Evolutionary conservation across 1,284 basidiomycete species (phyloP).

Genomic region (Ustilago hordei): DNA sequence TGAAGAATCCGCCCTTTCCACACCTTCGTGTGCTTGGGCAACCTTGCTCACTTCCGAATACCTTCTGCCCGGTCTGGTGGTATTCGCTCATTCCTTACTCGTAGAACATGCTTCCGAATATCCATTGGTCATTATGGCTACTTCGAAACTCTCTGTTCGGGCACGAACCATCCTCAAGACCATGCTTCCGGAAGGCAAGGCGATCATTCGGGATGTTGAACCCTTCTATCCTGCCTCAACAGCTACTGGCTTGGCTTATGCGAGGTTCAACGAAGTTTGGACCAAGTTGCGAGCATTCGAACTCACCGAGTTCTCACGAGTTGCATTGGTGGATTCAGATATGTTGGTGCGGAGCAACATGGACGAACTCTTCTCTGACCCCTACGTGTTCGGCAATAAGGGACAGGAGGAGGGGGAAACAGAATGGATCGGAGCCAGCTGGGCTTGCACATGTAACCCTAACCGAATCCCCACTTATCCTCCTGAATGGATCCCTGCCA

Average conservation of each 20-base stretch:
- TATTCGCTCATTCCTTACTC: constrained; percentile 57
- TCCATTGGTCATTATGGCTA: constrained; percentile 61
- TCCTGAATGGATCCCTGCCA: constrained; percentile 86
- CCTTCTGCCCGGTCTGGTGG: constrained; percentile 57
- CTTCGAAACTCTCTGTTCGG: constrained; percentile 36
- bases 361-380: constrained; percentile 82
- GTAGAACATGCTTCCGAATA: constrained; percentile 42
- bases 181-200: constrained; percentile 27
- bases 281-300: constrained; percentile 67
- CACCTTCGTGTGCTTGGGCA: constrained; percentile 51
- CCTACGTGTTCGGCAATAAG: constrained; percentile 65
- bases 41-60: constrained; percentile 61
- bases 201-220: constrained; percentile 47
- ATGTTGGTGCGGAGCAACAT: constrained; percentile 89
- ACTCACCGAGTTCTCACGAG: constrained; percentile 73
- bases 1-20: constrained; percentile 1
- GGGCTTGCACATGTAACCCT: constrained; percentile 94
- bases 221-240: constrained; percentile 36
- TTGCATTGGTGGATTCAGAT: constrained; percentile 88
- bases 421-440: constrained; percentile 81
- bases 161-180: constrained; percentile 31
- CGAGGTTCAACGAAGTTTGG: constrained; percentile 65
- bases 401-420: constrained; percentile 72
- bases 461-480: constrained; percentile 86
- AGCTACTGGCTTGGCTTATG: constrained; percentile 34